Percentiles rank a stretch among this genome's conserved stretches.
Conservation (phyloP, 169 alveolate species). For the Plasmodium reichenowi region DNA sequence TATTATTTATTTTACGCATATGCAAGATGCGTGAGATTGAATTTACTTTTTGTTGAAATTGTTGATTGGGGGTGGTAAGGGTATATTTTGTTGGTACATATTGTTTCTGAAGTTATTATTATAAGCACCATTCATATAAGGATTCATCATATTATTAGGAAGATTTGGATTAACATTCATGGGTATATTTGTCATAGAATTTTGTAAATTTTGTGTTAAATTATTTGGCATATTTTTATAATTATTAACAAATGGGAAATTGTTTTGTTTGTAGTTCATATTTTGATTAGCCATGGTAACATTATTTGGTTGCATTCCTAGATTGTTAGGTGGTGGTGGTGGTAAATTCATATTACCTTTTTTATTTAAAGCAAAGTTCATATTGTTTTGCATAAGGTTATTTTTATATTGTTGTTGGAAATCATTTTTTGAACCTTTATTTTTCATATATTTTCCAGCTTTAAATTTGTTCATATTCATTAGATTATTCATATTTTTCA, state of each 20-base stretch:
- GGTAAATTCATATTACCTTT: conserved; percentile 74
- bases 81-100: conserved; percentile 65
- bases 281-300: conserved; percentile 63
- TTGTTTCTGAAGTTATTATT: conserved; percentile 53
- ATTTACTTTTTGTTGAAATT: conserved; percentile 54
- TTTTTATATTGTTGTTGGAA: conserved; percentile 73
- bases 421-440: conserved; percentile 55
- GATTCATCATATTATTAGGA: conserved; percentile 69
- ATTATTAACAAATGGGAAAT: conserved; percentile 72
- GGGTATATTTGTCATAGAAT: conserved; percentile 35
- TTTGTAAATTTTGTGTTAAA: conserved; percentile 63
- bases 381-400: conserved; percentile 69
- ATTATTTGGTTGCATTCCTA: conserved; percentile 54
- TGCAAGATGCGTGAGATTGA: neutral
- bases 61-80: conserved; percentile 65
- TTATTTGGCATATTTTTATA: conserved; percentile 59
- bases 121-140: conserved; percentile 62
- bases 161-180: conserved; percentile 65
- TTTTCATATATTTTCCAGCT: conserved; percentile 55
- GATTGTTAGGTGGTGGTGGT: conserved; percentile 73
- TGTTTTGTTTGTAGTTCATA: conserved; percentile 63
- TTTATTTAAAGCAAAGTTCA: conserved; percentile 66
- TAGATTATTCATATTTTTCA: conserved; percentile 16
- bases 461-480: conserved; percentile 14
- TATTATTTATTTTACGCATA: no score